Evolutionary conservation across 2,329 filamentous ascomycete genomes (phyloP), one percentile per base, ranked within the genome.

Genomic region (Periconia sp.): DNA sequence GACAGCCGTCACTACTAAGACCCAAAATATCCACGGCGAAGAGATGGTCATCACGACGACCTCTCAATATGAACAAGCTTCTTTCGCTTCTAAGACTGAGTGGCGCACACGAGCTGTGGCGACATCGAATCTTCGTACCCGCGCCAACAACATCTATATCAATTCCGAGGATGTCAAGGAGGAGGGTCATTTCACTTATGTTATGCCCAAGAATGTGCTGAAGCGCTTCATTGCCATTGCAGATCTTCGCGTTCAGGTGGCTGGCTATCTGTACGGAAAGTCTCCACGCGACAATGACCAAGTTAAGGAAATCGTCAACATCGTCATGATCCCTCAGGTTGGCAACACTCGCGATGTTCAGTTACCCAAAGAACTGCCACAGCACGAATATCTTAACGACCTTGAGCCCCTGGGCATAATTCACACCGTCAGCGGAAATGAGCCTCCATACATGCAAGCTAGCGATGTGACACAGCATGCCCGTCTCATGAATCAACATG

Each of bases 21-120:
- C 94, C 0, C 92, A 97, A 74, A 99, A 99, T 69, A 88, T 94
- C 6, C 91, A 93, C 60, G 94, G 94, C 5, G 94, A 99, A 74
- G 94, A 99, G 70, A 96, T 99, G 69, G 92, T 99, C 64, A 93
- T 97, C 23, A 97, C 94, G 0, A 99, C 95, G 0, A 99, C 94
- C 0, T 97, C 94, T 17, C 91, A 97, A 70, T 99, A 96, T 67
- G 94, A 99, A 77, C 92, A 97, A 76, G 91, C 96, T 73, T 93
- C 92, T 0, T 99, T 99, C 73, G 92, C 93, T 11, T 97, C 93
- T 17, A 97, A 97, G 85, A 99, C 94, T 0, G 94, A 99, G 70
- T 99, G 94, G 94, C 90, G 94, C 49, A 99, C 94, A 11, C 82
- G 95, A 62, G 94, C 94, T 31, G 97, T 99, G 69, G 95, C 94